These are phyloP conservation scores for Aspergillus taichungensis DNA, from an alignment of 495 filamentous ascomycete species.

Conservation along the genomic window DNA sequence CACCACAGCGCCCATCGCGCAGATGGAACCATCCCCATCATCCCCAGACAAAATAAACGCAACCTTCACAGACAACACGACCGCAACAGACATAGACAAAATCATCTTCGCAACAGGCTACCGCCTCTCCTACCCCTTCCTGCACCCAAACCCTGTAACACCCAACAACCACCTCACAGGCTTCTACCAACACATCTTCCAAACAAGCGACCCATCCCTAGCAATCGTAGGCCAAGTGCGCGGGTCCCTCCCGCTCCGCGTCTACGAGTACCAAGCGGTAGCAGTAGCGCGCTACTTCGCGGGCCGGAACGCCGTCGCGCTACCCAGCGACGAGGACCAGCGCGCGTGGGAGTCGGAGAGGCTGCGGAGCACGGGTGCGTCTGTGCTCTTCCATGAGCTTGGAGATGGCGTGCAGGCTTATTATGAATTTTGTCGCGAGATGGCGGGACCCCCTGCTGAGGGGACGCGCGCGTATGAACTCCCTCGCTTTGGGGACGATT, in stretches of 20 bases:
- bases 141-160: constrained; percentile 17
- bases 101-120: constrained; percentile 47
- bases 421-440: constrained; percentile 29
- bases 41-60: constrained; percentile 1
- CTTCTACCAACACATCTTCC: constrained; percentile 25
- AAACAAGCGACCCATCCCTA: constrained; percentile 20
- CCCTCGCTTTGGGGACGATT: constrained; percentile 28
- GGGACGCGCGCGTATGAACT: constrained; percentile 28
- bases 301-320: constrained; percentile 14
- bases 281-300: constrained; percentile 42
- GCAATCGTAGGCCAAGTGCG: constrained; percentile 29
- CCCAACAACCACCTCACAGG: constrained; percentile 17
- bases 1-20: constrained; percentile 11
- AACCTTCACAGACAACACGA: constrained; percentile 29
- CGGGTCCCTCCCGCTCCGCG: constrained; percentile 41
- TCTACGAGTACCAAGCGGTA: constrained; percentile 48
- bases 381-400: constrained; percentile 33
- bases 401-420: constrained; percentile 43
- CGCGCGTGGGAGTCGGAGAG: constrained; percentile 36
- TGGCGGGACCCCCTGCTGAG: constrained; percentile 31
- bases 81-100: constrained; percentile 32
- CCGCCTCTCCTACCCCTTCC: constrained; percentile 37
- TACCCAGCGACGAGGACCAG: constrained; percentile 31
- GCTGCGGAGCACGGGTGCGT: constrained; percentile 31
- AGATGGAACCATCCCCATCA: not conserved